Percentiles rank a stretch among this genome's conserved stretches.
phyloP scores from a whole-genome alignment of 176 grass and related monocot genomes.

The Saccharum spontaneum region DNA sequence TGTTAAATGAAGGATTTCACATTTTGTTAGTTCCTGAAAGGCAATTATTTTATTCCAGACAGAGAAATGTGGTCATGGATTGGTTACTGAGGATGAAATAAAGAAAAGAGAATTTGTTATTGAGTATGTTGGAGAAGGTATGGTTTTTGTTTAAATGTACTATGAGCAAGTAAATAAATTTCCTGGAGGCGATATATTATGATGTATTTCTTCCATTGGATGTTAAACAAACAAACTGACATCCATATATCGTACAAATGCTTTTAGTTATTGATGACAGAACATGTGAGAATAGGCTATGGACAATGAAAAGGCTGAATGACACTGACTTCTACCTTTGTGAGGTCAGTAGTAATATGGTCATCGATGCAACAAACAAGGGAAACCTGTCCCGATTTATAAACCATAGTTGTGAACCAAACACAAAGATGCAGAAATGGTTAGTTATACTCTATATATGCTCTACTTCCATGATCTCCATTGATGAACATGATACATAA shows the following conservation, averaged over 20 bases:
- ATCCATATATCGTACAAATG: neutral
- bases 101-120: slow-evolving; percentile 96
- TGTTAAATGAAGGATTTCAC: neutral
- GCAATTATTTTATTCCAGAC: slow-evolving; percentile 58
- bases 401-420: slow-evolving; percentile 98
- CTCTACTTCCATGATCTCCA: slow-evolving; percentile 1
- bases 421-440: slow-evolving; percentile 99
- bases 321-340: slow-evolving; percentile 93
- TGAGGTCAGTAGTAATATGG: slow-evolving; percentile 91
- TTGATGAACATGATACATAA: slow-evolving; percentile 28
- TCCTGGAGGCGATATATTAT: slow-evolving; percentile 15
- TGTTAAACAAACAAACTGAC: slow-evolving; percentile 27
- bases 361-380: slow-evolving; percentile 95
- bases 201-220: neutral
- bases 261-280: slow-evolving; percentile 87
- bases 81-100: slow-evolving; percentile 87
- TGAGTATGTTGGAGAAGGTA: slow-evolving; percentile 99
- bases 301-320: slow-evolving; percentile 83
- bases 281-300: slow-evolving; percentile 91
- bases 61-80: slow-evolving; percentile 93
- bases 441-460: slow-evolving; percentile 46
- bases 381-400: slow-evolving; percentile 96
- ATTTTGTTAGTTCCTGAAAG: slow-evolving; percentile 22
- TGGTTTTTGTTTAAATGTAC: slow-evolving; percentile 28
- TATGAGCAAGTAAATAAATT: slow-evolving; percentile 16